A percentile compares a stretch with the other conserved stretches of the same genome.
These are phyloP conservation scores for Apophysomyces elegans DNA, from an alignment of 371 early-diverging fungal genomes.

Conservation along the genomic window DNA sequence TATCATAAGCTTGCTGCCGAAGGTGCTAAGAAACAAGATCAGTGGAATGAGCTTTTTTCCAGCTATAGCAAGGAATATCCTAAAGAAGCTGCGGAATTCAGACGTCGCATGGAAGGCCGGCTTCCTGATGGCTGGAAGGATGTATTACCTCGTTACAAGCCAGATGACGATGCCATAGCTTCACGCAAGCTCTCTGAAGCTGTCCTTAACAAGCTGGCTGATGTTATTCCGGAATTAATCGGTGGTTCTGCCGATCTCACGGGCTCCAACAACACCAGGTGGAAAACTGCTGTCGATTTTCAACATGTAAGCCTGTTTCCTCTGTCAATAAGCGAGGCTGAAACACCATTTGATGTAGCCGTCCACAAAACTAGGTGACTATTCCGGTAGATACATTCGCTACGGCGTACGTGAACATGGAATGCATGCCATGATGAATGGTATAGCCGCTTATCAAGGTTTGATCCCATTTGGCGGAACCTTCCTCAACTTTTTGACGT, in stretches of 20 bases:
- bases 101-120: conserved; percentile 75
- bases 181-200: conserved; percentile 90
- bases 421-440: conserved; percentile 98
- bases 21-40: conserved; percentile 65
- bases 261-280: conserved; percentile 95
- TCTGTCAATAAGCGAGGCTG: not conserved
- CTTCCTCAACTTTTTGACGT: conserved; percentile 96
- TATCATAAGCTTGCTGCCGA: conserved; percentile 57
- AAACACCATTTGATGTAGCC: conserved; percentile 24
- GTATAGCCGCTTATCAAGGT: conserved; percentile 90
- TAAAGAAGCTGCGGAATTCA: conserved; percentile 71
- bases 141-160: conserved; percentile 79
- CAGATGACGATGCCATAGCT: conserved; percentile 82
- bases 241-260: conserved; percentile 99
- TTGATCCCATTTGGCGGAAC: conserved; percentile 94
- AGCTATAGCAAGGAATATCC: conserved; percentile 71
- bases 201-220: conserved; percentile 84
- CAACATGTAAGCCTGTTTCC: conserved; percentile 62
- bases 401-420: conserved; percentile 99
- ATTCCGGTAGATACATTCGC: conserved; percentile 91
- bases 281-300: conserved; percentile 95
- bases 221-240: conserved; percentile 83
- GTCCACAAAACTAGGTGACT: conserved; percentile 75
- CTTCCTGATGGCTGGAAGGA: conserved; percentile 79
- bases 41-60: conserved; percentile 79